Conservation (phyloP, 2,329 filamentous ascomycete genomes). For the Chaetothyriales sp. region DNA sequence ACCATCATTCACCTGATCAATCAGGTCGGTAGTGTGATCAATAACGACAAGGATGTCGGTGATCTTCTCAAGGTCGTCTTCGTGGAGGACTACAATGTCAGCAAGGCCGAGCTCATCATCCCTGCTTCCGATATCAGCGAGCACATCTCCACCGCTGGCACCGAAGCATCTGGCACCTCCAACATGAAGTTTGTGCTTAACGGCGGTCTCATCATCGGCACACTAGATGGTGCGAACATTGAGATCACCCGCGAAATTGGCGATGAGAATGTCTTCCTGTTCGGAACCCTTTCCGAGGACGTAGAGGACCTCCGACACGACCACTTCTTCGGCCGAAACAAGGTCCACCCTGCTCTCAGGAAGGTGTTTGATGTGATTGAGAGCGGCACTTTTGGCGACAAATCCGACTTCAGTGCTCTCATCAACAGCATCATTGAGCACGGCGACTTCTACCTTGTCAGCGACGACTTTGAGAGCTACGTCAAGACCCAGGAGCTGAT, state of each 20-base stretch:
- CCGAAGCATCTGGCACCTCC: slow-evolving; percentile 72
- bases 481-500: slow-evolving; percentile 79
- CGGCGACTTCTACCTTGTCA: slow-evolving; percentile 94
- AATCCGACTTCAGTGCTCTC: slow-evolving; percentile 63
- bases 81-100: slow-evolving; percentile 96
- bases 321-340: slow-evolving; percentile 69
- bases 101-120: slow-evolving; percentile 93
- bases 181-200: slow-evolving; percentile 99
- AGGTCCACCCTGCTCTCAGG: slow-evolving; percentile 58
- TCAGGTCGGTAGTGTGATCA: slow-evolving; percentile 75
- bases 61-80: slow-evolving; percentile 95
- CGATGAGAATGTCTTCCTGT: slow-evolving; percentile 96
- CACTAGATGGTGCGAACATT: slow-evolving; percentile 94
- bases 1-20: slow-evolving; percentile 96
- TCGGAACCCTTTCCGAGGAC: slow-evolving; percentile 88
- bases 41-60: slow-evolving; percentile 80
- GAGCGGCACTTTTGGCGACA: slow-evolving; percentile 64
- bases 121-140: slow-evolving; percentile 94
- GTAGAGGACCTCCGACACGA: slow-evolving; percentile 88
- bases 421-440: slow-evolving; percentile 77
- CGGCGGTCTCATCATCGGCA: slow-evolving; percentile 91
- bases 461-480: slow-evolving; percentile 94
- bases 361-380: slow-evolving; percentile 77
- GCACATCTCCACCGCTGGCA: slow-evolving; percentile 95
- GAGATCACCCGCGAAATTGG: slow-evolving; percentile 96